Percentiles rank a stretch among this genome's conserved stretches.
Conservation (phyloP, 129 eudicot genomes). For the Lactuca saligna region DNA sequence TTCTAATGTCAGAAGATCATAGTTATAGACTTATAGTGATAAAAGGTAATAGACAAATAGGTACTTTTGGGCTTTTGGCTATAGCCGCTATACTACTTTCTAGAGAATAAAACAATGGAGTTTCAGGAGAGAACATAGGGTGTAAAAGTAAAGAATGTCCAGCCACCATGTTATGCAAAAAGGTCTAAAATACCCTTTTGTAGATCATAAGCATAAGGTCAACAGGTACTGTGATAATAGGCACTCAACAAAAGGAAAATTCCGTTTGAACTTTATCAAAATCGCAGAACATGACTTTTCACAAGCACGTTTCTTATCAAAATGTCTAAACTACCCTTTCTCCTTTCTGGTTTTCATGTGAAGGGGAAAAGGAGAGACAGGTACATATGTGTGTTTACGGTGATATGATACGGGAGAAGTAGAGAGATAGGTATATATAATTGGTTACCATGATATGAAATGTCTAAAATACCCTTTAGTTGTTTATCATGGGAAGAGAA, state of each 20-base stretch:
- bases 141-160: background rate
- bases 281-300: background rate
- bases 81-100: background rate
- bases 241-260: too few species aligned
- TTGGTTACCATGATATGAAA: background rate
- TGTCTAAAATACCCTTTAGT: conserved; percentile 8
- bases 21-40: too few species aligned
- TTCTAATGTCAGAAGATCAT: too few species aligned
- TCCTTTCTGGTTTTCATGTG: background rate
- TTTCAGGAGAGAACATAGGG: background rate
- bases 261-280: too few species aligned
- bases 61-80: background rate
- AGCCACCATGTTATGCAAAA: conserved; percentile 1
- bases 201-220: background rate
- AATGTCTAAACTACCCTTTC: background rate
- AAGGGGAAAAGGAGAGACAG: too few species aligned
- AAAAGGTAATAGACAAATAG: background rate
- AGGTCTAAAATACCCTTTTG: background rate
- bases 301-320: background rate
- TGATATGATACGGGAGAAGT: too few species aligned
- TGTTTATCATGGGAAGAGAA: background rate
- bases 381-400: background rate
- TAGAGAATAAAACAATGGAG: background rate
- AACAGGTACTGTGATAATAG: too few species aligned
- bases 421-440: background rate